Conservation (phyloP, 2,329 filamentous ascomycete genomes). For the Epichloe festucae region DNA sequence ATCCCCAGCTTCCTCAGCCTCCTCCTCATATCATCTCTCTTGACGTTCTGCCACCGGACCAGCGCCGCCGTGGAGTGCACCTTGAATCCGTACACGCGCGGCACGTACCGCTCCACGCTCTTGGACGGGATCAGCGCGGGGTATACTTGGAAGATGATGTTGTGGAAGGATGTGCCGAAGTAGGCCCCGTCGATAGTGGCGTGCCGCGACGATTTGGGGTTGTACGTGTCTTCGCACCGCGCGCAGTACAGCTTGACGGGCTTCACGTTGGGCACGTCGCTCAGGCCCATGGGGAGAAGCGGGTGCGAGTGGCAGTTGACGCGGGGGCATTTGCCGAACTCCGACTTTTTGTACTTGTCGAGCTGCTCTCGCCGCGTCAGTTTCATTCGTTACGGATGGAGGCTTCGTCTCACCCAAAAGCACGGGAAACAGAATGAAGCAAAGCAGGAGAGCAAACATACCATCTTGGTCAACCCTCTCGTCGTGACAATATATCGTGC, state of each 20-base stretch:
- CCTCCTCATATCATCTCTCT: constrained; percentile 70
- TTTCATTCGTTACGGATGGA: background rate
- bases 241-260: constrained; percentile 95
- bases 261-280: constrained; percentile 75
- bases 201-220: constrained; percentile 93
- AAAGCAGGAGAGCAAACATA: constrained; percentile 27
- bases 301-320: constrained; percentile 91
- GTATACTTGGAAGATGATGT: constrained; percentile 98
- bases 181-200: constrained; percentile 94
- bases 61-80: constrained; percentile 83
- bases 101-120: constrained; percentile 73
- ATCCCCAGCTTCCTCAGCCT: constrained; percentile 59
- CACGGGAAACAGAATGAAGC: background rate
- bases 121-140: constrained; percentile 80
- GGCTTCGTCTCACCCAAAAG: background rate
- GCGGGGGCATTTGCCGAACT: constrained; percentile 95
- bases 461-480: constrained; percentile 89
- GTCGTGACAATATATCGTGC: constrained; percentile 96
- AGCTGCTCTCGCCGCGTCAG: constrained; percentile 42
- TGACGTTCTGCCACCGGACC: constrained; percentile 77
- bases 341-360: constrained; percentile 96
- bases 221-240: constrained; percentile 96
- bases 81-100: constrained; percentile 87
- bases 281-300: constrained; percentile 86
- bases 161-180: constrained; percentile 96